These are phyloP conservation scores for Lipomyces yamanashiensis DNA, from an alignment of 805 yeast genomes.

Conservation along the genomic window DNA sequence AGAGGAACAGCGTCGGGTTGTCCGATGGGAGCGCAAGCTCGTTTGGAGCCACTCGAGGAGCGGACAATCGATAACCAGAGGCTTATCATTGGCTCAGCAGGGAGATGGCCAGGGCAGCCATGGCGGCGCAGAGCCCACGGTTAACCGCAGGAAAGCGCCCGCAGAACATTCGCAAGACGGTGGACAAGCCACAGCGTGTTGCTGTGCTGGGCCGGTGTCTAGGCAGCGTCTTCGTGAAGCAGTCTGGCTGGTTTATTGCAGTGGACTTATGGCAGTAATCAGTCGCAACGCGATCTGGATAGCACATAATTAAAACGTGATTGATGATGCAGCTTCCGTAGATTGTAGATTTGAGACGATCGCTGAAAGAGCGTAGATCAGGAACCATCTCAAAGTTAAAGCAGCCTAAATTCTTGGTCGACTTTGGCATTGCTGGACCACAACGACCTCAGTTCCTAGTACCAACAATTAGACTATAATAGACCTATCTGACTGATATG, in stretches of 20 bases:
- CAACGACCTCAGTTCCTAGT: too few relatives aligned
- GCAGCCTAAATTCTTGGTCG: too few relatives aligned
- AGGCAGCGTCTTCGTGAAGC: too few relatives aligned
- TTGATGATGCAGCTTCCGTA: neutral
- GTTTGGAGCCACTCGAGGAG: slow-evolving; percentile 4
- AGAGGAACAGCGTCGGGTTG: slow-evolving; percentile 12
- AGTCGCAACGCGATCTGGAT: neutral
- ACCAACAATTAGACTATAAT: too few relatives aligned
- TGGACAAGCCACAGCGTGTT: too few relatives aligned
- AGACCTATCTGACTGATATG: too few relatives aligned
- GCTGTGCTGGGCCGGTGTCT: too few relatives aligned
- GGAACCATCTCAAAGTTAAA: neutral
- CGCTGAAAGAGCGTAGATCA: neutral
- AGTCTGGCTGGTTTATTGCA: too few relatives aligned
- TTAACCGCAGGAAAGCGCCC: neutral
- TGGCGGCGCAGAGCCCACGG: neutral
- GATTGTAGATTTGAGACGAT: neutral
- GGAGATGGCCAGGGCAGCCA: neutral
- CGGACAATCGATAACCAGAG: slow-evolving; percentile 14
- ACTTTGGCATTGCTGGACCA: too few relatives aligned
- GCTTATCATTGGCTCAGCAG: slow-evolving; percentile 10
- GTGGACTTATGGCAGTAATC: too few relatives aligned
- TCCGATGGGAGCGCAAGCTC: slow-evolving; percentile 2
- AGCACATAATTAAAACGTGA: neutral
- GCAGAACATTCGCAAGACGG: too few relatives aligned